Base-by-base conservation (phyloP, 257 asterid genomes). In the Petunia axillaris region DNA sequence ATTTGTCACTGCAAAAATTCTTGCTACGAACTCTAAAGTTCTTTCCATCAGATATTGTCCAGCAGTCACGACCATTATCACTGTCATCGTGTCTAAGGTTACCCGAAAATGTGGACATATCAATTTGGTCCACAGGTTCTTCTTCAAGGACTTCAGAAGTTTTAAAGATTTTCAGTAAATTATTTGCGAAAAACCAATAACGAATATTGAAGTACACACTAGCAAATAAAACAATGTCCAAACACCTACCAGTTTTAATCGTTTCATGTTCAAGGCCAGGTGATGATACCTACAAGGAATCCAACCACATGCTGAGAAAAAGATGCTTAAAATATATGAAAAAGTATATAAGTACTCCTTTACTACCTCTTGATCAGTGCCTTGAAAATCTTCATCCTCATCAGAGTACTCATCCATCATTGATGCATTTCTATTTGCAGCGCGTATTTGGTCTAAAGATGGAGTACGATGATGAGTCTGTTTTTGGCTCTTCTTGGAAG, bases 11-110 rank as follows among this genome's bases (percentile, higher is more conserved):
- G 88, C 96, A 92, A 82, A 92, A 95, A 62, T 67, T 87, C 86
- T 87, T 93, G 88, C 98, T 88, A 75, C 99, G 99, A 84, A 95
- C 94, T 89, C 92, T 91, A 85, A 95, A 95, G 85, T 95, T 95
- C 84, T 88, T 91, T 82, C 98, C 99, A 81, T 89, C 92, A 83
- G 99, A 93, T 83, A 95, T 57, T 79, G 88, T 89, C 98, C 99
- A 95, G 84, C 97, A 95, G 84, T 93, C 84, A 58, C 98, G 99
- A 75, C 91, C 94, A 86, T 93, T 93, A 50, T 92, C 97, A 86
- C 79, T 70, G 82, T 85, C 94, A 89, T 91, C 89, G 35, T 85
- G 93, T 39, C 93, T 92, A 79, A 95, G 98, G 88, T 90, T 95
- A 58, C 99, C 97, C 75, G 94, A 90, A 92, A 95, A 95, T 83